Base-by-base conservation (phyloP, 345 rosid species). In the Rhodamnia rubescens region DNA sequence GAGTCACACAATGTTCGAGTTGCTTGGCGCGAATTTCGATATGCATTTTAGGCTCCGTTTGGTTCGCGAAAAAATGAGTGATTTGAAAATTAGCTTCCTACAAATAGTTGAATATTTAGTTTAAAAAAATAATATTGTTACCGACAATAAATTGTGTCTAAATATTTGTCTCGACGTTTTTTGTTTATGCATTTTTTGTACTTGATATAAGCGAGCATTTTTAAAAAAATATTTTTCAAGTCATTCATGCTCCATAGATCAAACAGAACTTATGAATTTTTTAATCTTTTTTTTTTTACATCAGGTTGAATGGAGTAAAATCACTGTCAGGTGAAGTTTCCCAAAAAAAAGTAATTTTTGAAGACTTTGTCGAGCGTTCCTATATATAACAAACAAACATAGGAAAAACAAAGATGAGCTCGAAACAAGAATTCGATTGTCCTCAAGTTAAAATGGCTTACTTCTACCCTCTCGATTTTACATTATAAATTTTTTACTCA, bases 241-340 rank as follows among this genome's bases (percentile, higher is more conserved):
- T 49, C 12, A 49, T 49, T 49, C 51, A 9, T 49, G 9, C 10
- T 49, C 3, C 12, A 1, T 49, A 2, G 3, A 49, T 9, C 51
- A 49, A 49, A 49, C 3, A 9, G 11, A 49, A 9, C 51, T 0
- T 6, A 4, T 27, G 8, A 10, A 59, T 59, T 59, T 13, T 13
- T 6, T 0, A 27, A 49, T 49, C 12, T 49, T 61, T 12, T 12
- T 11, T 5, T 24, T 24, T 59, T 12, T 27, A 7, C 1, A 0
- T 3, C 5, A 15, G 40, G 21, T 5, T 6, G 2, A 59, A 59
- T 0, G 40, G 36, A 59, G 27, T 16, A n/a, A 59, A 27, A 12
- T 27, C 36, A 6, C 20, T 0, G 2, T 2, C 1, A 5, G 20
- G 36, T 59, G 36, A 0, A 13, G 1, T 59, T 52, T 52, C 53